Evolutionary conservation across 495 filamentous ascomycete species (phyloP), one percentile per base, ranked within the genome.

Genomic region (Aspergillus panamensis): DNA sequence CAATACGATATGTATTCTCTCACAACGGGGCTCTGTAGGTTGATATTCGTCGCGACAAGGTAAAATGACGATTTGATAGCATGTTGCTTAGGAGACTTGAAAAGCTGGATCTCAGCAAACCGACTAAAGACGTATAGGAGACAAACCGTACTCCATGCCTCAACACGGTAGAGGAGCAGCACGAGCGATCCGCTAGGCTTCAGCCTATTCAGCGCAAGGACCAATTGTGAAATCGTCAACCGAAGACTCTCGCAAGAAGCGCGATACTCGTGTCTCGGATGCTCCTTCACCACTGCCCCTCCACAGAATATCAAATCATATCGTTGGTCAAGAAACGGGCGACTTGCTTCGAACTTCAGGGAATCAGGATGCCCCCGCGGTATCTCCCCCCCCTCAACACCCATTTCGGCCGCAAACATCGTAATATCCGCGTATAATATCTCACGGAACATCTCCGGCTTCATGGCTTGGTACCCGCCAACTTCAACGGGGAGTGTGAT

Each of bases 231-330:
- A 13, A 29, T 1, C 3, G 13, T 25, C 25, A 53, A 16, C 5
- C 50, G 50, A 1, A 3, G 3, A 0, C 1, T 2, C 25, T 42
- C 35, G 14, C 35, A 53, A 1, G 37, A 7, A 8, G n/a, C 29
- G 2, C 50, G 50, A 42, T 53, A 53, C n/a, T 40, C 50, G 12
- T 40, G 32, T 17, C 50, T 40, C 0, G 17, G 1, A 2, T 53
- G 50, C 7, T 31, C 21, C 40, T 29, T 39, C 16, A 16, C 8
- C 16, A 53, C 50, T 13, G 30, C 50, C 5, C 50, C 50, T 21
- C 33, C 50, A 17, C 50, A 53, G 35, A 53, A 53, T 17, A 53
- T 42, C 19, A 53, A 29, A 42, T 53, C 50, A 21, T 53, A 53
- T 12, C 40, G 5, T 6, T 14, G n/a, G 8, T 40, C 16, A 14